Base-by-base conservation (phyloP, 495 filamentous ascomycete genomes). In the Neurospora hispaniola region DNA sequence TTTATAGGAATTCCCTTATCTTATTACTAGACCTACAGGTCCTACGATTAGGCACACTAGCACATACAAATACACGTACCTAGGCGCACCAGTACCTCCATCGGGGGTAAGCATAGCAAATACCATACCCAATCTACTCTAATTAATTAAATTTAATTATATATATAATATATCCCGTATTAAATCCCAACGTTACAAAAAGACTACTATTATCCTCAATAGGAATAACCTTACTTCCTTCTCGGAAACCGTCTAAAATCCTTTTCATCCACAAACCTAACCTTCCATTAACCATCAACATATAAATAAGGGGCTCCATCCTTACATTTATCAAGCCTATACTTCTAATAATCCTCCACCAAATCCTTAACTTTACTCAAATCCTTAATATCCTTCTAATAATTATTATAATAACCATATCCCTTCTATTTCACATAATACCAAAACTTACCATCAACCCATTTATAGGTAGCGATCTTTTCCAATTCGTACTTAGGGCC, bases 251-350 rank as follows among this genome's bases (percentile, higher is more conserved):
- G 42, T 27, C 2, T 44, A 4, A 5, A 1, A 18, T 44, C 42
- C 14, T 18, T 44, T 4, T 44, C 5, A 18, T 44, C 5, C 0
- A 44, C 5, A 14, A 44, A 44, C 0, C 2, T 1, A 1, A 44
- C 14, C 0, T 3, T 2, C 0, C 3, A 5, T 38, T 38, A 38
- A 0, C 5, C 4, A 38, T 38, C 5, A 2, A 38, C 35, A 3
- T 38, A 38, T 4, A 3, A 38, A 4, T 4, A 4, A 0, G 5
- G 0, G 1, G 3, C 35, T 38, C 35, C 35, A 1, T 4, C 0
- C 5, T 38, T 38, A 0, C 35, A 3, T 5, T 38, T 5, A 5
- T 38, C 35, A 3, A 14, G 42, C 0, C 5, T 0, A n/a, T 44
- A 5, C 14, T 6, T 18, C 16, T 14, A 44, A 18, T 44, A 44